Conservation (phyloP, 306 rosid genomes). For the Fragaria ananassa region DNA sequence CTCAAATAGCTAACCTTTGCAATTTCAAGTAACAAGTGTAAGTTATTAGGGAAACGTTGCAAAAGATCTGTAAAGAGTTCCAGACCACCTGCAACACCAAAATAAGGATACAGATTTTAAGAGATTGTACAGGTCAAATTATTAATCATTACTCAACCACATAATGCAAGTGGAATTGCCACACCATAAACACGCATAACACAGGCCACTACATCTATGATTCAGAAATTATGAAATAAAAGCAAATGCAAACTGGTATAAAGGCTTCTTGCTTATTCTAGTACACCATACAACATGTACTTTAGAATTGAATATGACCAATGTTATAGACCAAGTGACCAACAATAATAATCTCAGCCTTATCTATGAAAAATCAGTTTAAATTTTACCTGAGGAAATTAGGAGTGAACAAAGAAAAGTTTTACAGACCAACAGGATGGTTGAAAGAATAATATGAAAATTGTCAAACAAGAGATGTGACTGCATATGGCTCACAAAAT, state of each 20-base stretch:
- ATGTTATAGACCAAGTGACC: background rate
- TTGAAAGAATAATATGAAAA: background rate
- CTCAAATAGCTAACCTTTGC: constrained; percentile 69
- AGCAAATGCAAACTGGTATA: background rate
- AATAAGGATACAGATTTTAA: constrained; percentile 12
- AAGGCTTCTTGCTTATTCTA: background rate
- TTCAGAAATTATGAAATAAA: background rate
- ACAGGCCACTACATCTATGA: constrained; percentile 1
- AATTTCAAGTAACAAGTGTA: constrained; percentile 83
- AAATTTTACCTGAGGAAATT: background rate
- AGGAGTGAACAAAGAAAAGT: background rate
- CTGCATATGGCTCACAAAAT: background rate
- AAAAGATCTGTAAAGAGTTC: constrained; percentile 79
- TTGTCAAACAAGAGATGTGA: background rate
- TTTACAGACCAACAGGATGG: background rate
- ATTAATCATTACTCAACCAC: background rate
- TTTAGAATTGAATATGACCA: background rate
- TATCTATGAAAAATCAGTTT: background rate
- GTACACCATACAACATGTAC: background rate
- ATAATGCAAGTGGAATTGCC: background rate
- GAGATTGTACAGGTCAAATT: constrained; percentile 6
- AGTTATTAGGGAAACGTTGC: constrained; percentile 91
- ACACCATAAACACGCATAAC: background rate
- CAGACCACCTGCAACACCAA: constrained; percentile 76
- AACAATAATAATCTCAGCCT: background rate